Conservation (phyloP, 1,284 basidiomycete genomes). For the Irpex sp. region DNA sequence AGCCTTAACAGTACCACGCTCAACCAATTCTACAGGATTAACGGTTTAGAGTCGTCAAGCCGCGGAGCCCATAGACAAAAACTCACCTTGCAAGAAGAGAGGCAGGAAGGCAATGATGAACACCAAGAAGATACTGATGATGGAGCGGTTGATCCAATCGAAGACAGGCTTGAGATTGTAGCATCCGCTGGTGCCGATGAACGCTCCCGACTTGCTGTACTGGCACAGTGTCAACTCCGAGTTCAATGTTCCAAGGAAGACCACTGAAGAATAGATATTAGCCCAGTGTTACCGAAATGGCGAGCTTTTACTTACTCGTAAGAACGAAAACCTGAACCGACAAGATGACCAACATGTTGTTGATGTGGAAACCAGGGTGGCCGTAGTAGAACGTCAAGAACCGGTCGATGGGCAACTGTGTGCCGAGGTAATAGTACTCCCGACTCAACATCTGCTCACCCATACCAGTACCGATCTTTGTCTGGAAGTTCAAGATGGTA, state of each 20-base stretch:
- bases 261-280: slow-evolving; percentile 46
- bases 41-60: background rate
- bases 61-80: background rate
- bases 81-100: slow-evolving; percentile 86
- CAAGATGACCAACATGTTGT: slow-evolving; percentile 97
- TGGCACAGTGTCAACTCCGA: slow-evolving; percentile 75
- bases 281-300: slow-evolving; percentile 11
- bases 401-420: slow-evolving; percentile 96
- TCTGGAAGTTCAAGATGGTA: slow-evolving; percentile 99
- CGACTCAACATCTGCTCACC: slow-evolving; percentile 99
- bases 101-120: slow-evolving; percentile 95
- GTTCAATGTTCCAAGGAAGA: slow-evolving; percentile 90
- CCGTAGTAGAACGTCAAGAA: slow-evolving; percentile 99
- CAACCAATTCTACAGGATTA: slow-evolving; percentile 71
- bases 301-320: slow-evolving; percentile 54
- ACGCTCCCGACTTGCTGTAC: slow-evolving; percentile 69
- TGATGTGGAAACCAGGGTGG: slow-evolving; percentile 99
- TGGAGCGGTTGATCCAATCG: slow-evolving; percentile 91
- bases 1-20: slow-evolving; percentile 87
- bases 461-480: slow-evolving; percentile 99
- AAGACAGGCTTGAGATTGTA: slow-evolving; percentile 90
- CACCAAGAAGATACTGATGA: slow-evolving; percentile 94
- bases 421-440: slow-evolving; percentile 99
- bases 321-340: slow-evolving; percentile 93
- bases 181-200: slow-evolving; percentile 80